Evolutionary conservation across 2,329 filamentous ascomycete species (phyloP).

Genomic region (Fusarium dlaminii): DNA sequence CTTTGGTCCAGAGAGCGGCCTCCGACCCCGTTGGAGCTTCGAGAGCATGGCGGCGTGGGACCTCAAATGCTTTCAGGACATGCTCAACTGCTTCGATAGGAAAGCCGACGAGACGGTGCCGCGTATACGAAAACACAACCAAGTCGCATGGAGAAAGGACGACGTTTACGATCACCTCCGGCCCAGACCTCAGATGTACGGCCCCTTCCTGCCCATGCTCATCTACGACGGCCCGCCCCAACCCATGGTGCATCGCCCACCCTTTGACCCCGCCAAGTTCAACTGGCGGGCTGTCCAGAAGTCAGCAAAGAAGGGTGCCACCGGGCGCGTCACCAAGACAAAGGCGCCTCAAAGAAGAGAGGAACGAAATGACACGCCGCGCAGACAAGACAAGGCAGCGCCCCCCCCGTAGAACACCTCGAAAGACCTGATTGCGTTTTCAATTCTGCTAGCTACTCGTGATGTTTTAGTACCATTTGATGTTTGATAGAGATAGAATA

Average conservation of each 20-base stretch:
- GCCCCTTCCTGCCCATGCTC: background rate
- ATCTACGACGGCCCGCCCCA: rapidly evolving
- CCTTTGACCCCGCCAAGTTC: conserved; percentile 9
- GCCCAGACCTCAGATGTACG: background rate
- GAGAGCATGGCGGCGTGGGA: conserved; percentile 26
- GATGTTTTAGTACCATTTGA: background rate
- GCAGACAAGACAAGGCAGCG: background rate
- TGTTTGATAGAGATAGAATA: background rate
- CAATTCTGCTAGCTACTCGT: background rate
- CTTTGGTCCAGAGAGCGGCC: background rate
- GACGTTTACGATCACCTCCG: background rate
- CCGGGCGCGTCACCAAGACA: background rate
- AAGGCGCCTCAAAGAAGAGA: background rate
- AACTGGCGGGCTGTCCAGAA: conserved; percentile 1
- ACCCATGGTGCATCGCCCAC: background rate
- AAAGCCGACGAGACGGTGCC: background rate
- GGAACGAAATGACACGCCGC: background rate
- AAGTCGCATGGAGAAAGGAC: background rate
- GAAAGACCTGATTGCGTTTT: background rate
- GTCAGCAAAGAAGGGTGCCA: background rate
- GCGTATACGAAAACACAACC: background rate
- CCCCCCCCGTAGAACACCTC: background rate
- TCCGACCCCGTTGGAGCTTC: conserved; percentile 9
- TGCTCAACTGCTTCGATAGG: background rate
- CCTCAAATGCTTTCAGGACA: background rate